Percentiles rank a stretch among this genome's conserved stretches.
These are phyloP conservation scores for Nyctanthes arbortristis DNA, from an alignment of 257 asterid genomes.

Conservation along the genomic window DNA sequence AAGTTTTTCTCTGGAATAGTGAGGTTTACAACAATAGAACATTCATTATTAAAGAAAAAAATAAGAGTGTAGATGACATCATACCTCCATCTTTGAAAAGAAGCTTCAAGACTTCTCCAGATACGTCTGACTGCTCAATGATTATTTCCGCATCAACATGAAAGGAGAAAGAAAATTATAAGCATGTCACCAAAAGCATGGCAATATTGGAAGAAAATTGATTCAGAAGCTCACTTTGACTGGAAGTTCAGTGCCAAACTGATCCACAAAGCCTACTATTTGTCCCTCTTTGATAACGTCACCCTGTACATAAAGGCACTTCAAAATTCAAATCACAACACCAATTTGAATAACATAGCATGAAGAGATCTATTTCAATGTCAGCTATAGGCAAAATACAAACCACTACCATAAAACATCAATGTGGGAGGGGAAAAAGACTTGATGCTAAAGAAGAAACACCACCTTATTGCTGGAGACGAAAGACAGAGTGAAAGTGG, in stretches of 20 bases:
- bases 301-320: conserved; percentile 51
- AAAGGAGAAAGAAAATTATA: conserved; percentile 17
- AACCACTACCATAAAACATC: not conserved
- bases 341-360: not conserved
- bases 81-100: conserved; percentile 80
- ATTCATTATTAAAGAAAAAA: not conserved
- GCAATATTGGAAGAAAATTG: not conserved
- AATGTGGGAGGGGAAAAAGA: not conserved
- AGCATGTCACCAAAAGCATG: conserved; percentile 21
- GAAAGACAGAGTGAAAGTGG: not conserved
- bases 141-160: conserved; percentile 17
- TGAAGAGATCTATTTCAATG: not conserved
- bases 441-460: conserved; percentile 8
- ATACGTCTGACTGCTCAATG: conserved; percentile 67
- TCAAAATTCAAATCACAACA: not conserved
- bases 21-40: not conserved
- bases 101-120: conserved; percentile 83
- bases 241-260: conserved; percentile 63
- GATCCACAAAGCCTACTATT: conserved; percentile 69
- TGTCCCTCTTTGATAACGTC: conserved; percentile 87
- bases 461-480: not conserved
- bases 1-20: not conserved
- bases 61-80: conserved; percentile 16
- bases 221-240: conserved; percentile 57
- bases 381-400: conserved; percentile 4